These are phyloP conservation scores for Symbiodinium pilosum DNA, from an alignment of 73 alveolate species.

Conservation along the genomic window DNA sequence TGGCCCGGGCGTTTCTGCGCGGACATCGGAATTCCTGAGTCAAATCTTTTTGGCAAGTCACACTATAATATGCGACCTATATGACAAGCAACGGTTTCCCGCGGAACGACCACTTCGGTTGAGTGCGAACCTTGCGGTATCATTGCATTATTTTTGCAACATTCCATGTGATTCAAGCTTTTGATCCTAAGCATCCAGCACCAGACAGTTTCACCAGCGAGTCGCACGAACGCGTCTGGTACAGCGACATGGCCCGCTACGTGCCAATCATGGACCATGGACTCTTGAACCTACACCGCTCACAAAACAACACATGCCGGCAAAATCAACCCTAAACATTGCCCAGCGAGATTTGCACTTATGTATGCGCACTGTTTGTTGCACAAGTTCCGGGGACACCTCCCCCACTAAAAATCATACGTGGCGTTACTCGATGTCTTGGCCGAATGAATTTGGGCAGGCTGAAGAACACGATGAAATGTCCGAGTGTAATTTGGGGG, in stretches of 20 bases:
- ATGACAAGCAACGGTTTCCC: background rate
- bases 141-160: background rate
- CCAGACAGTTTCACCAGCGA: background rate
- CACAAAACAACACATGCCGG: no score
- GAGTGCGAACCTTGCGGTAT: background rate
- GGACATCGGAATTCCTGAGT: background rate
- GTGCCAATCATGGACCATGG: constrained; percentile 6
- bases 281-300: background rate
- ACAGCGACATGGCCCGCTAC: constrained; percentile 9
- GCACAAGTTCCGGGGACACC: no score
- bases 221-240: constrained; percentile 4
- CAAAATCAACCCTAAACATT: no score
- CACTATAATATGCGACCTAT: no score
- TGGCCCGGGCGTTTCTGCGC: background rate
- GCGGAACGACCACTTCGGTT: background rate
- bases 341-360: no score
- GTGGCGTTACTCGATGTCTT: no score
- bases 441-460: no score
- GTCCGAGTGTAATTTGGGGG: no score
- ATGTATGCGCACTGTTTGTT: no score
- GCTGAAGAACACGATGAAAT: no score
- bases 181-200: background rate
- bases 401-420: no score
- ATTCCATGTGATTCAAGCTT: background rate
- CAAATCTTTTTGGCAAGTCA: no score